Base-by-base conservation (phyloP, 2,329 filamentous ascomycete genomes). In the Pseudocercospora cruenta region DNA sequence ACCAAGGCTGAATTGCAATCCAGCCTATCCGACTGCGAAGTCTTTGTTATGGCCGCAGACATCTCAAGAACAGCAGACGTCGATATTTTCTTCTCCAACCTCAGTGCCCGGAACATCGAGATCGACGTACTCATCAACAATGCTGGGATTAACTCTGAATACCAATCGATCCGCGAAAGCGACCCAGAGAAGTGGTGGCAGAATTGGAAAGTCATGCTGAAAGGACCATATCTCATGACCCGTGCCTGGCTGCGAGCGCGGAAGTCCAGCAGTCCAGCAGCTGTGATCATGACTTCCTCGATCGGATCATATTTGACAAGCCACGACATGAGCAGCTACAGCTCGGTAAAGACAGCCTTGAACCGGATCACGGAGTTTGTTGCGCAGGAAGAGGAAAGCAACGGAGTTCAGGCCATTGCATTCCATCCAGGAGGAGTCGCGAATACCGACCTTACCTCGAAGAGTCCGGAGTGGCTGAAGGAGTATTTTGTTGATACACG, bases 361-460 rank as follows among this genome's bases (percentile, higher is more conserved):
- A 74, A 79, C 58, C 78, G 82, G 4, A 73, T 85, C 21, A 79
- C 76, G 21, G 82, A 86, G 71, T 82, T 80, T 62, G 65, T 83
- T 21, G 75, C 74, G 7, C 66, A 63, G 19, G 84, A 86, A 67
- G 72, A 71, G 14, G 73, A 77, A 14, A 71, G 82, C 45, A 81
- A 81, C 0, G 47, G 47, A 12, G 67, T 84, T 1, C 71, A 84
- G 12, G 78, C 78, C 21, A 77, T 78, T 33, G 70, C 77, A 2
- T 58, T 83, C 6, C 81, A 85, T 69, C 83, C 83, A 0, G 84
- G 83, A 2, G 79, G 77, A 12, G 77, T 83, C 16, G 60, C 31
- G 1, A 73, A 72, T 69, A 85, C 83, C 0, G 80, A 82, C 24
- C 74, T 84, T 62, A 76, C 79, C 1, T 45, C 16, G 12, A 72